phyloP scores from a whole-genome alignment of 768 basidiomycete species.

The Boletus patriciae region DNA sequence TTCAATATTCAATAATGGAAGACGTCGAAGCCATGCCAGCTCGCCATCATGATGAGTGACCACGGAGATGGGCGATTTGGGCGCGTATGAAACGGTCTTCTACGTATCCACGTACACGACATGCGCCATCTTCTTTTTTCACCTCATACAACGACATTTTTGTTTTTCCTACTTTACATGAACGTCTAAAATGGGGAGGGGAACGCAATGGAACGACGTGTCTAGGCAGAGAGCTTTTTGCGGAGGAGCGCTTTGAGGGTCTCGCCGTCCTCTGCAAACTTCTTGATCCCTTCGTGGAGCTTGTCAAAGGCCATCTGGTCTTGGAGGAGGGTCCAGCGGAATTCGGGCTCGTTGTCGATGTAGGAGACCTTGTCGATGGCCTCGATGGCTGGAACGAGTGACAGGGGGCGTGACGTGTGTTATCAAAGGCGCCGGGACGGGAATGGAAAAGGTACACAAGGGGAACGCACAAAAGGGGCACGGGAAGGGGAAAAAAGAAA shows the following conservation, averaged over 20 bases:
- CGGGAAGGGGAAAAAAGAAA: neutral
- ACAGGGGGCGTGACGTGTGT: neutral
- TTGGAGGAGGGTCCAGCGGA: slow-evolving; percentile 91
- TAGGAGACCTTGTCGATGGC: slow-evolving; percentile 75
- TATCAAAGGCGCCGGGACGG: neutral
- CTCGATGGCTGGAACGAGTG: slow-evolving; percentile 43
- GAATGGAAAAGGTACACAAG: neutral
- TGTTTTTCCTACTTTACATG: neutral
- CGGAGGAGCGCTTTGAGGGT: slow-evolving; percentile 82
- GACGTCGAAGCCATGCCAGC: neutral
- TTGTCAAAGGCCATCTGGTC: slow-evolving; percentile 99
- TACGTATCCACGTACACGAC: neutral
- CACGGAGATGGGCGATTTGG: slow-evolving; percentile 2
- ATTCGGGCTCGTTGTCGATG: slow-evolving; percentile 92
- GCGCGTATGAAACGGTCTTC: neutral
- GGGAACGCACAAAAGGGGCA: neutral
- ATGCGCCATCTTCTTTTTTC: neutral
- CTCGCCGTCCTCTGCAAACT: slow-evolving; percentile 94
- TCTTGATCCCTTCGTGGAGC: slow-evolving; percentile 96
- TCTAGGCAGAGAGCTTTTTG: slow-evolving; percentile 50
- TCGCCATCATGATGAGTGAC: too few species aligned
- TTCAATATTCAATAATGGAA: neutral
- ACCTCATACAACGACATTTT: neutral
- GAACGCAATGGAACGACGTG: neutral
- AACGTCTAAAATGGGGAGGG: neutral